Percentiles rank a stretch among this genome's conserved stretches.
phyloP scores from a whole-genome alignment of 148 eudicot species.

The Drosera capensis region DNA sequence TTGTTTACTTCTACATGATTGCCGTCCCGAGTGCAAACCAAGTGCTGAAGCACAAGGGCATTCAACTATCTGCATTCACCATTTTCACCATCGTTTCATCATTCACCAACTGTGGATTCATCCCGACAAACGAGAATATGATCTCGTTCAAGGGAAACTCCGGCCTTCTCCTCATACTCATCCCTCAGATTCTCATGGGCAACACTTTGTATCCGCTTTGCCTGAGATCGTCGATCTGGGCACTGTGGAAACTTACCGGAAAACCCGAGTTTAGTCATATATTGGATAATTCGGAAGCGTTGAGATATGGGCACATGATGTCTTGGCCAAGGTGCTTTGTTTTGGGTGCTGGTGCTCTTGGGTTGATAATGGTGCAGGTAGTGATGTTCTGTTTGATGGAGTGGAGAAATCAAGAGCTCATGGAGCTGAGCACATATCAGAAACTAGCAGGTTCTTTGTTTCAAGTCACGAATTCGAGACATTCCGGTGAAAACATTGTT shows the following conservation, averaged over 20 bases:
- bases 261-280: conserved; percentile 19
- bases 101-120: conserved; percentile 39
- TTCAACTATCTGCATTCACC: conserved; percentile 21
- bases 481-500: conserved; percentile 49
- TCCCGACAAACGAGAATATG: conserved; percentile 51
- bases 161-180: conserved; percentile 26
- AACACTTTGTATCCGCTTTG: conserved; percentile 26
- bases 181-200: conserved; percentile 31
- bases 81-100: conserved; percentile 29
- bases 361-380: conserved; percentile 26
- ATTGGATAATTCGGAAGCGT: conserved; percentile 11
- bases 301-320: conserved; percentile 22
- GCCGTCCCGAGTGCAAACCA: conserved; percentile 14
- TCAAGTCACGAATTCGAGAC: conserved; percentile 42
- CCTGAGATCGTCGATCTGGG: conserved; percentile 20
- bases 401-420: conserved; percentile 23
- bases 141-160: conserved; percentile 25
- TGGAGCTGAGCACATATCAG: conserved; percentile 22
- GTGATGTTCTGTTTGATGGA: conserved; percentile 28
- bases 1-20: conserved; percentile 17
- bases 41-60: conserved; percentile 21
- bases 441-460: conserved; percentile 35
- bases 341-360: conserved; percentile 22
- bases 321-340: conserved; percentile 11
- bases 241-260: conserved; percentile 13